A percentile compares a stretch with the other conserved stretches of the same genome.
Evolutionary conservation across 2,329 filamentous ascomycete genomes (phyloP).

Genomic region (Saccharata proteae): DNA sequence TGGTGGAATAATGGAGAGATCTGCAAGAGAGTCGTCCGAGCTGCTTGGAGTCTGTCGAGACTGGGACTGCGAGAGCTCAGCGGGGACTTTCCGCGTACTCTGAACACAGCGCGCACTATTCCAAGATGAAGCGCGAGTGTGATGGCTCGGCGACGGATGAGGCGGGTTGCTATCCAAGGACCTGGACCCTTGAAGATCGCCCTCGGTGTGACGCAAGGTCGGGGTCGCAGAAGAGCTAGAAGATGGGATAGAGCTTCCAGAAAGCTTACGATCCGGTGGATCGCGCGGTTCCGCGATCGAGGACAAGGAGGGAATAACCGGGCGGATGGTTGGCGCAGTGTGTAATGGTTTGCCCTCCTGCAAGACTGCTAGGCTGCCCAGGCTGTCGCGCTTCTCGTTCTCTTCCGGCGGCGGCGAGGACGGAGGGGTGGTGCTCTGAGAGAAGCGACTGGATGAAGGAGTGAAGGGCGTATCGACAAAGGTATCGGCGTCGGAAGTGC

Average conservation of each 20-base stretch:
- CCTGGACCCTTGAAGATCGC: no score
- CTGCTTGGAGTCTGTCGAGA: background rate
- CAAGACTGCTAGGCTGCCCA: constrained; percentile 21
- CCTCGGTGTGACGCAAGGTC: no score
- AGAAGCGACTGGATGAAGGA: constrained; percentile 25
- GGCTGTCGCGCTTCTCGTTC: constrained; percentile 14
- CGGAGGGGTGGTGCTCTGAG: constrained; percentile 26
- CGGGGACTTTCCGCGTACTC: no score
- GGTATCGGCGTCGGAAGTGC: constrained; percentile 26
- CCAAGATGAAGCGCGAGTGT: no score
- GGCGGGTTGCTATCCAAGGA: no score
- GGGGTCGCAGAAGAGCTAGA: no score
- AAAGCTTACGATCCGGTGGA: constrained; percentile 1
- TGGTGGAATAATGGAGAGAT: constrained; percentile 1
- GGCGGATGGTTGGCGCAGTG: constrained; percentile 19
- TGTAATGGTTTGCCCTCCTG: constrained; percentile 16
- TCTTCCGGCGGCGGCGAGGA: constrained; percentile 21
- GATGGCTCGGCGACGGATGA: no score
- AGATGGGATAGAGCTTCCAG: constrained; percentile 9
- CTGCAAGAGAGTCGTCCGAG: constrained; percentile 3
- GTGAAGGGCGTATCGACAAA: constrained; percentile 20
- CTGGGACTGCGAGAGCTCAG: no score
- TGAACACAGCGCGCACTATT: no score
- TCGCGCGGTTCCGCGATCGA: constrained; percentile 20
- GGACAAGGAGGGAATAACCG: constrained; percentile 24